A percentile compares a stretch with the other conserved stretches of the same genome.
Conservation (phyloP, 176 grass and related monocot genomes). For the Otatea glauca region DNA sequence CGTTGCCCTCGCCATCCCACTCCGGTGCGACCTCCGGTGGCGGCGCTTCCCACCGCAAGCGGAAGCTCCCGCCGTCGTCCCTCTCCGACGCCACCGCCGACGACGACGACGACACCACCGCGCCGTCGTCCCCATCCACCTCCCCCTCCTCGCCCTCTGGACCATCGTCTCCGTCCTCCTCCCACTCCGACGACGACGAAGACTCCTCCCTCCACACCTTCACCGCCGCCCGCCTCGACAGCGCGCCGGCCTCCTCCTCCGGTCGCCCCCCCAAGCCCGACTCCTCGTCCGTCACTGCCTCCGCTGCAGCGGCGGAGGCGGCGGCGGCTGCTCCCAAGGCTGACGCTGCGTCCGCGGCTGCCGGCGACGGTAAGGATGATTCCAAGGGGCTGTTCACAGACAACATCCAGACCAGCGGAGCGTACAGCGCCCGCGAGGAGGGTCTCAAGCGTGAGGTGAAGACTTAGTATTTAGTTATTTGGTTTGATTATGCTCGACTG, state of each 20-base stretch:
- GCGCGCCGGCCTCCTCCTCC: conserved; percentile 47
- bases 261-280: conserved; percentile 57
- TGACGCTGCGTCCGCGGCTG: conserved; percentile 43
- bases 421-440: conserved; percentile 91
- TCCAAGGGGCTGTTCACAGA: conserved; percentile 88
- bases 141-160: conserved; percentile 54
- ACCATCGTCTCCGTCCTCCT: conserved; percentile 56
- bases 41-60: conserved; percentile 75
- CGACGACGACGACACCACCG: conserved; percentile 77
- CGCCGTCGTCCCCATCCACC: conserved; percentile 58
- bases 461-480: background rate
- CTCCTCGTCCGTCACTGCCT: conserved; percentile 46
- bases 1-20: conserved; percentile 74
- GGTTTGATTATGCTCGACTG: background rate
- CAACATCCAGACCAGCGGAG: conserved; percentile 94
- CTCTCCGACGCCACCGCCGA: conserved; percentile 79
- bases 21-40: conserved; percentile 85
- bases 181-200: conserved; percentile 65
- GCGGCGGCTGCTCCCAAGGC: conserved; percentile 44
- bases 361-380: conserved; percentile 66
- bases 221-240: conserved; percentile 56
- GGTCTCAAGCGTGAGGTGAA: conserved; percentile 87
- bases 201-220: conserved; percentile 61
- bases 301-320: conserved; percentile 3
- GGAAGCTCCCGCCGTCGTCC: conserved; percentile 80